phyloP scores from a whole-genome alignment of 2,329 filamentous ascomycete genomes.

The Sarocladium kiliense region DNA sequence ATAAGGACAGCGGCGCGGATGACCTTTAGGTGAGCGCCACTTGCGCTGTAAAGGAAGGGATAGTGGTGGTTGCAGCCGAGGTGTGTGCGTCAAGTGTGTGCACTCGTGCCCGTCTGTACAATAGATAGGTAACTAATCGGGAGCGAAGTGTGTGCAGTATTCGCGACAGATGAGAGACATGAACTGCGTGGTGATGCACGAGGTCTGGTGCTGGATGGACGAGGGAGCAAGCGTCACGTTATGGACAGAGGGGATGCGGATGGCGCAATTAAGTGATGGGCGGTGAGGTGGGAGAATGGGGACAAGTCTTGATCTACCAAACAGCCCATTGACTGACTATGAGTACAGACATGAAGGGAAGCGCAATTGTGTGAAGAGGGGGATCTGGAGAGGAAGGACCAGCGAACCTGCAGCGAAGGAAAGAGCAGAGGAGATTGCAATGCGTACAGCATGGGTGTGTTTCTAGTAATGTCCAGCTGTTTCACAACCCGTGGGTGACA shows the following conservation, averaged over 20 bases:
- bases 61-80: neutral
- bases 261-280: too few species aligned
- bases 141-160: neutral
- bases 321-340: too few species aligned
- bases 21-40: neutral
- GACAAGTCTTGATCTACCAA: too few species aligned
- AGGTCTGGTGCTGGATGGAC: too few species aligned
- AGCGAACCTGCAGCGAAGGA: slow-evolving; percentile 4
- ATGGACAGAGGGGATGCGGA: too few species aligned
- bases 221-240: neutral
- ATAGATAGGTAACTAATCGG: neutral
- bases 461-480: neutral
- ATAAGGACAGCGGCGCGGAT: neutral
- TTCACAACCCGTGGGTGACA: too few species aligned
- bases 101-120: neutral
- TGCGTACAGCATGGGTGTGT: neutral
- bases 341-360: too few species aligned
- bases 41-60: neutral
- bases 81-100: neutral
- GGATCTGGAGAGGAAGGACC: neutral
- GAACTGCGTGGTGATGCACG: neutral
- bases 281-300: too few species aligned
- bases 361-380: too few species aligned
- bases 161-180: neutral
- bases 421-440: neutral